Percentiles rank a stretch among this genome's conserved stretches.
phyloP scores from a whole-genome alignment of 1,284 basidiomycete species.

The Meira miltonrushii region DNA sequence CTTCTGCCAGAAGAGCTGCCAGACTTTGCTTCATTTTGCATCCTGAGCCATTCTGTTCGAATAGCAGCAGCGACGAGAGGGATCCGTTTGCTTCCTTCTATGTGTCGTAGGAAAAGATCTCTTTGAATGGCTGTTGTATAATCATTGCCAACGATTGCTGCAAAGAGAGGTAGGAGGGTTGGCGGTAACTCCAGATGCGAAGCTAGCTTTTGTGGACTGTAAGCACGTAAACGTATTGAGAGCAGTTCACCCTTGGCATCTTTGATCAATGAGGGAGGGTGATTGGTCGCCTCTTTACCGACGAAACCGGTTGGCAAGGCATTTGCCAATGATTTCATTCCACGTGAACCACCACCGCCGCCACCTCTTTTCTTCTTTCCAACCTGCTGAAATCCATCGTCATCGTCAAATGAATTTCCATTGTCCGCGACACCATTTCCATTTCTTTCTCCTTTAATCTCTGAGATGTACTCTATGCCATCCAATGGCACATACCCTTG shows the following conservation, averaged over 20 bases:
- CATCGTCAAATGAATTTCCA: conserved; percentile 4
- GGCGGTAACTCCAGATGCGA: conserved; percentile 26
- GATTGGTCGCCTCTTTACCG: background rate
- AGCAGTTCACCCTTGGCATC: background rate
- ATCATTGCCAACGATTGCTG: conserved; percentile 41
- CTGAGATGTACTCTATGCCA: conserved; percentile 27
- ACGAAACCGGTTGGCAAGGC: background rate
- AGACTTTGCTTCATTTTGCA: background rate
- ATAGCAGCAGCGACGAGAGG: conserved; percentile 25
- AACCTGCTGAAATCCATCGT: conserved; percentile 36
- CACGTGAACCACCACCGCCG: background rate
- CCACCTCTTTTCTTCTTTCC: conserved; percentile 14
- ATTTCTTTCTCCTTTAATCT: conserved; percentile 9
- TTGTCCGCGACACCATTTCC: background rate
- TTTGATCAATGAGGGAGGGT: conserved; percentile 1
- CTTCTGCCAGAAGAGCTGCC: background rate
- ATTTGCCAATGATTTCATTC: background rate
- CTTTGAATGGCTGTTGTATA: conserved; percentile 30
- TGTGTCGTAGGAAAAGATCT: conserved; percentile 28
- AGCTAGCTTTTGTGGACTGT: conserved; percentile 31
- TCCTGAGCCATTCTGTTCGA: conserved; percentile 22
- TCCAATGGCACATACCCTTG: conserved; percentile 38
- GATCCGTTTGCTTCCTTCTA: conserved; percentile 25
- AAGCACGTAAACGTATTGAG: conserved; percentile 25
- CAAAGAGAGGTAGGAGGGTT: conserved; percentile 34